Base-by-base conservation (phyloP, 768 basidiomycete genomes). In the Macrolepiota albuminosa region DNA sequence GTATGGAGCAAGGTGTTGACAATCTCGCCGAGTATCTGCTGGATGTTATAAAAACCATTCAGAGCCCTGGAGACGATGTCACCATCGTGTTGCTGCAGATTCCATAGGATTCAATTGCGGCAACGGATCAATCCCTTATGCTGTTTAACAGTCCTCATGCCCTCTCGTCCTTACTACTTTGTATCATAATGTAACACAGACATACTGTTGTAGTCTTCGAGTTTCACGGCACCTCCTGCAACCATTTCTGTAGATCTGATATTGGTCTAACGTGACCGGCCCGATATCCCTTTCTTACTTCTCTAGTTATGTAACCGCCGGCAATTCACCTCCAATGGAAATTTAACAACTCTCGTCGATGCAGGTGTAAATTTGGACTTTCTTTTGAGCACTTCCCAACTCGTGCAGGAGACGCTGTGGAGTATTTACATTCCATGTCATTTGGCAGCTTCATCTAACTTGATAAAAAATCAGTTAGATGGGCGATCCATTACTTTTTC, bases 1-100 rank as follows among this genome's bases (percentile, higher is more conserved):
- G 74, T 18, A 49, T 68, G 16, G 59, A 54, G 8, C 56, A 58
- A 36, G 64, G 61, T 10, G 64, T 59, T 24, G 59, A 54, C n/a
- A 58, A 74, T 59, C 67, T 76, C 14, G 72, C 74, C 11, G 61
- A 61, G 43, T 63, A 72, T 61, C 49, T 75, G 24, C 60, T 76
- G 46, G 42, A 71, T 24, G 64, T 52, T 29, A 67, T 73, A 24
- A 66, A 62, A 50, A 57, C 53, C 4, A 64, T 50, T 9, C 65
- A 59, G 56, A 56, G 56, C 40, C 73, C 72, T 59, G 73, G 70
- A 21, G 75, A 76, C 56, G 75, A 75, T 65, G 69, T 75, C 47
- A 76, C 74, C 26, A 70, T 75, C 53, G 11, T 75, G 24, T 62
- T 73, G 31, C 31, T 73, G 46, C 65, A 66, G 42, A n/a, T 65